Evolutionary conservation across 2,329 filamentous ascomycete genomes (phyloP), one percentile per base, ranked within the genome.

Genomic region (Colletotrichum nymphaeae): DNA sequence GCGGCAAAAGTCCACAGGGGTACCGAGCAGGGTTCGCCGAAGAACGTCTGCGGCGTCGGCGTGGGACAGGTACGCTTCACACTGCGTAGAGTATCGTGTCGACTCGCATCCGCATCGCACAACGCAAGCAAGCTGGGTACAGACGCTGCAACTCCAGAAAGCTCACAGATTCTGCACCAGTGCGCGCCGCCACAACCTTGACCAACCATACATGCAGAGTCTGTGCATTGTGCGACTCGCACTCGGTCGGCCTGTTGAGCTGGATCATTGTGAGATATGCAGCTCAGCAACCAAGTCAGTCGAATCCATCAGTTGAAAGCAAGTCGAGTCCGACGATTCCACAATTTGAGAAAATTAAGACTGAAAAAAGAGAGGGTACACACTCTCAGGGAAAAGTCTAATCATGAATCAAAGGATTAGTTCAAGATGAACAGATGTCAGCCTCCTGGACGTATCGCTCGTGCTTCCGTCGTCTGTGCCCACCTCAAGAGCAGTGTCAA

Each of bases 101-200:
- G 49, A 55, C 56, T 72, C 69, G 69, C 64, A 72, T 72, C 69
- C 64, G 69, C 69, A 72, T 72, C 69, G 57, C 69, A 68, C 53
- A 57, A 49, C 37, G 53, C 26, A 63, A 55, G 58, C 69, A 68
- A 32, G 52, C 58, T 49, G 35, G 65, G 12, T 67, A 69, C 65
- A 37, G 16, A 22, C 42, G n/a, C 19, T 49, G 42, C 42, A 49
- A n/a, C 42, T 49, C 63, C 46, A 59, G 30, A 49, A 35, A 35
- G 28, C 52, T 52, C 30, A 37, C 49, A 68, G 64, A 72, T 30
- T 72, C 65, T 72, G 58, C 65, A 63, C 30, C 65, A 63, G 65
- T 63, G 52, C 69, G 52, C 53, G 37, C 37, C 24, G 57, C 52
- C 30, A 19, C 24, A 46, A 49, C 42, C 42, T 49, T 14, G 32